Conservation (phyloP, 129 eudicot species). For the Arctium minus region DNA sequence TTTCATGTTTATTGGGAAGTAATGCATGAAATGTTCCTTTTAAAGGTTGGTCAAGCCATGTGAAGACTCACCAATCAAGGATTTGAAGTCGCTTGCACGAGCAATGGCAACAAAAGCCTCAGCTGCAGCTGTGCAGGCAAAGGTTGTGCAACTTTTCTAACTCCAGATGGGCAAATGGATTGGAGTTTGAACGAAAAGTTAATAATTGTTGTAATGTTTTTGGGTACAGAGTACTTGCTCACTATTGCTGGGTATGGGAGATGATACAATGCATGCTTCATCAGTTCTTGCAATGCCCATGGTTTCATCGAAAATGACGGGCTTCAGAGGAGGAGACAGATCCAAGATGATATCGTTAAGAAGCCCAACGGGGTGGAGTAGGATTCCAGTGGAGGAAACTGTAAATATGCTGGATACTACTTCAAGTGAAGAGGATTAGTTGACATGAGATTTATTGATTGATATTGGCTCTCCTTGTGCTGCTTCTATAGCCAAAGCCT, state of each 20-base stretch:
- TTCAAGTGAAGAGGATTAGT: slow-evolving; percentile 40
- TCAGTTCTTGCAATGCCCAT: slow-evolving; percentile 88
- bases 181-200: not conserved
- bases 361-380: slow-evolving; percentile 56
- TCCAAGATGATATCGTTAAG: slow-evolving; percentile 55
- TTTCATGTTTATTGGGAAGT: slow-evolving; percentile 20
- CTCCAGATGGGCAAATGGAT: slow-evolving; percentile 8
- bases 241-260: slow-evolving; percentile 80
- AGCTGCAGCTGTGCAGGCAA: slow-evolving; percentile 52
- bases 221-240: slow-evolving; percentile 71
- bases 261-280: slow-evolving; percentile 75
- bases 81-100: slow-evolving; percentile 46
- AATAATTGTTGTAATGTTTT: not conserved
- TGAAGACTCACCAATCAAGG: slow-evolving; percentile 71
- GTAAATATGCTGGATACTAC: slow-evolving; percentile 47
- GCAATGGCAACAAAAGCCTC: slow-evolving; percentile 46
- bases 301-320: slow-evolving; percentile 80
- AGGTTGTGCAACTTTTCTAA: slow-evolving; percentile 38
- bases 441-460: not conserved
- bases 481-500: not conserved
- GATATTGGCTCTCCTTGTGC: too few species aligned
- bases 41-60: slow-evolving; percentile 51
- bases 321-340: slow-evolving; percentile 69
- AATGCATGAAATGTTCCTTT: slow-evolving; percentile 17
- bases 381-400: slow-evolving; percentile 49